Evolutionary conservation across 2,329 filamentous ascomycete species (phyloP).

Genomic region (Ilyonectria destructans): DNA sequence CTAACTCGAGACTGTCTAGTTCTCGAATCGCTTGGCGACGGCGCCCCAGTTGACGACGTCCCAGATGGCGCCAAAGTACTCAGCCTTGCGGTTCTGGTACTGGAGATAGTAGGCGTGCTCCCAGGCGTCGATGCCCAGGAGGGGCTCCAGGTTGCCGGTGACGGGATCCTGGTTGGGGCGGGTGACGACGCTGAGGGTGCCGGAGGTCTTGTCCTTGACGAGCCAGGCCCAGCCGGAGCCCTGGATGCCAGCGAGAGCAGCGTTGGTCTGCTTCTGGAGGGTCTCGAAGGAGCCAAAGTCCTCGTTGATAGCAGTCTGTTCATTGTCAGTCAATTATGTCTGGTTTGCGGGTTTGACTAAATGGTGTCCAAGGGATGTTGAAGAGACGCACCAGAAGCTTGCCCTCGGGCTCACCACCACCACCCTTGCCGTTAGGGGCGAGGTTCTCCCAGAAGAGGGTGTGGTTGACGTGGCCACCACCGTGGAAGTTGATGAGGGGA

Average conservation of each 20-base stretch:
- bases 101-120: conserved; percentile 97
- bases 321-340: conserved; percentile 8
- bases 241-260: conserved; percentile 82
- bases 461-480: conserved; percentile 90
- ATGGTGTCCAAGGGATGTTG: conserved; percentile 26
- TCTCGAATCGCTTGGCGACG: conserved; percentile 82
- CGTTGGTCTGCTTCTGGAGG: conserved; percentile 78
- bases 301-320: conserved; percentile 71
- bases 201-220: conserved; percentile 78
- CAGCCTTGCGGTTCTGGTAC: conserved; percentile 97
- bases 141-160: conserved; percentile 84
- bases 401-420: conserved; percentile 73
- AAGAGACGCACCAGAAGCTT: conserved; percentile 69
- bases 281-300: conserved; percentile 78
- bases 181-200: conserved; percentile 76
- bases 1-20: conserved; percentile 50
- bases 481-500: conserved; percentile 82
- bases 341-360: not conserved
- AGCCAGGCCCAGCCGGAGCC: conserved; percentile 95
- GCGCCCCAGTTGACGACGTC: conserved; percentile 97
- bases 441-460: conserved; percentile 90
- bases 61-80: conserved; percentile 96
- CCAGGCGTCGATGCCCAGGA: conserved; percentile 95
- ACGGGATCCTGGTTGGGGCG: conserved; percentile 93
- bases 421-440: conserved; percentile 74